Base-by-base conservation (phyloP, 2,329 filamentous ascomycete species). In the Colletotrichum sp. region DNA sequence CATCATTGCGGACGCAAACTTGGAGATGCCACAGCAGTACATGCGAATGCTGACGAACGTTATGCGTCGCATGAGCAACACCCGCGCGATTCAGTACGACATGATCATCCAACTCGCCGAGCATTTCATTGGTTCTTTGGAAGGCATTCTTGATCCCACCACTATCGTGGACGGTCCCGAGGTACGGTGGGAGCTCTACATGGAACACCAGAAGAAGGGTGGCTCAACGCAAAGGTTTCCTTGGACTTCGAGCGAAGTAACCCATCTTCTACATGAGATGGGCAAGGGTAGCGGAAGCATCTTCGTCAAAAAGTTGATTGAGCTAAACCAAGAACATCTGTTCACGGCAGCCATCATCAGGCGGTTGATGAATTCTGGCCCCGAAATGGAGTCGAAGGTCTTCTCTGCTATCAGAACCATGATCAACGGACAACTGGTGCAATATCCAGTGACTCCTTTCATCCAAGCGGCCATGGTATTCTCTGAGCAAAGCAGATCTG, bases 291-390 rank as follows among this genome's bases (percentile, higher is more conserved):
- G 59, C n/a, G 76, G 43, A 74, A 91, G 90, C 77, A 84, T 92
- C n/a, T 91, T 94, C 68, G 82, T 93, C 28, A 91, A 92, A 80
- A 95, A 94, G 81, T 86, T 96, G 30, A 86, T 96, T 32, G 86
- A 87, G 24, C 87, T 94, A 65, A 89, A 93, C 77, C 90, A 93
- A 80, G 92, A 92, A 70, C 82, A 84, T 0, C 77, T 81, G 3
- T 86, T 86, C 4, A 91, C 90, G 3, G 86, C 89, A 66, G 85
- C 84, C 15, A 93, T 96, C 68, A 81, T 96, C 65, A 83, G 83
- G 48, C 85, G 88, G 5, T 86, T 95, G 43, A 83, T 94, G 57
- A 83, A 85, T n/a, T 84, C 89, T 24, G 88, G 90, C 71, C 82
- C 85, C 1, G 79, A 85, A 8, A 87, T 92, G 82, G 90, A 92